Evolutionary conservation across 345 rosid genomes (phyloP).

Genomic region (Punica granatum): DNA sequence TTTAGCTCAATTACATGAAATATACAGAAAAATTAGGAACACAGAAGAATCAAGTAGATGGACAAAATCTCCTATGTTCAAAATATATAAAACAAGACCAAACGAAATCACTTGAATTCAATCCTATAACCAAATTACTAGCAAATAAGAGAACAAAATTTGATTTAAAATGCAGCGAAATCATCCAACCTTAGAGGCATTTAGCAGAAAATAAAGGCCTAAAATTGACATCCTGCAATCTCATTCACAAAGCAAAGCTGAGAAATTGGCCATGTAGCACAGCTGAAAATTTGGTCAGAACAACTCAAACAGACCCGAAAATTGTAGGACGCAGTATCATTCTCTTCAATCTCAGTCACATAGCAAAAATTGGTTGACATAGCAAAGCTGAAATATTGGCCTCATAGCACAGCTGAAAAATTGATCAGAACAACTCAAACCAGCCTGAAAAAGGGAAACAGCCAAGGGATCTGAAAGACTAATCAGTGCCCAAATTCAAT

Average conservation of each 20-base stretch:
- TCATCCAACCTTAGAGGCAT: not conserved
- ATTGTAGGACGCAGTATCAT: too few species aligned
- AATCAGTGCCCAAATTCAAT: not conserved
- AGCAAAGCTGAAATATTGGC: too few species aligned
- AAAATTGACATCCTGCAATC: not conserved
- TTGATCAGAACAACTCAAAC: not conserved
- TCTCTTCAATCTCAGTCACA: too few species aligned
- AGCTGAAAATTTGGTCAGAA: too few species aligned
- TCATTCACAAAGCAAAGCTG: too few species aligned
- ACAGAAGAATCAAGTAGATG: not conserved
- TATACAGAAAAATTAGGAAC: too few species aligned
- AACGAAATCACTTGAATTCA: not conserved
- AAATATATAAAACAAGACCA: not conserved
- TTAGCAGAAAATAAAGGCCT: not conserved
- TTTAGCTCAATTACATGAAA: not conserved
- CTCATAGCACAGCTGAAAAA: not conserved
- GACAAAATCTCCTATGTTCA: not conserved
- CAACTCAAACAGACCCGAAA: too few species aligned
- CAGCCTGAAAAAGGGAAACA: not conserved
- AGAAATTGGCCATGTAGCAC: too few species aligned
- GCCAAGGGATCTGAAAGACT: not conserved
- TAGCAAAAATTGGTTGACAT: too few species aligned
- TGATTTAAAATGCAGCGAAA: not conserved
- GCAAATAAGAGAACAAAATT: not conserved
- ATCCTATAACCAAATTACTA: not conserved